Evolutionary conservation across 1,284 basidiomycete species (phyloP).

Genomic region (Marasmius oreades): DNA sequence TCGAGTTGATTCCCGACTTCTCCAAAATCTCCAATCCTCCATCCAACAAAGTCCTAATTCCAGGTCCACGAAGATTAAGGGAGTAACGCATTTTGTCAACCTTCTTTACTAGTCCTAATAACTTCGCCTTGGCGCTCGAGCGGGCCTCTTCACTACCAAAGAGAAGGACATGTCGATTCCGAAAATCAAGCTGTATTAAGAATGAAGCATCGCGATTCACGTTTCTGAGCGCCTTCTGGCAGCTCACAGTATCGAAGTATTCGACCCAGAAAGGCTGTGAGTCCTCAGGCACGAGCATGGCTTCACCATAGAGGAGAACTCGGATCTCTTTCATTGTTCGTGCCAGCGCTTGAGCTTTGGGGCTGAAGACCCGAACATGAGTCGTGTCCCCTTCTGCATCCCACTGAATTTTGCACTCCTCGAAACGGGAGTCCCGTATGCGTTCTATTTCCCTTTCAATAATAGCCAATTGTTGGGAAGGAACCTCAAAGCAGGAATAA

Average conservation of each 20-base stretch:
- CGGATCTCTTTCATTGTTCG: conserved; percentile 33
- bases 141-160: conserved; percentile 32
- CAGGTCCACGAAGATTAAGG: conserved; percentile 31
- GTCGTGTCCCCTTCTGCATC: neutral
- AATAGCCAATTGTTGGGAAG: conserved; percentile 9
- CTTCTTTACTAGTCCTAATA: conserved; percentile 34
- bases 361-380: conserved; percentile 36
- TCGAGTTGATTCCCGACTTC: conserved; percentile 27
- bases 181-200: conserved; percentile 37
- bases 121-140: conserved; percentile 24
- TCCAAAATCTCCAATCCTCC: conserved; percentile 33
- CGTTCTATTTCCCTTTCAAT: conserved; percentile 20
- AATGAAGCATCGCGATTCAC: conserved; percentile 29
- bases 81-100: conserved; percentile 21
- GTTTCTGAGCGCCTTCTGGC: conserved; percentile 30
- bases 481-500: conserved; percentile 18
- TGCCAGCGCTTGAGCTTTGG: conserved; percentile 31
- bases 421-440: neutral
- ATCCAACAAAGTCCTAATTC: conserved; percentile 28
- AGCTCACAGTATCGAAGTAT: conserved; percentile 37
- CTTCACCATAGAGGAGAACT: conserved; percentile 32
- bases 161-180: conserved; percentile 32
- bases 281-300: conserved; percentile 27
- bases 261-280: conserved; percentile 39
- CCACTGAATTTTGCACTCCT: conserved; percentile 4